phyloP scores from a whole-genome alignment of 108 stramenopile species.

The Aurantiochytrium sp. region DNA sequence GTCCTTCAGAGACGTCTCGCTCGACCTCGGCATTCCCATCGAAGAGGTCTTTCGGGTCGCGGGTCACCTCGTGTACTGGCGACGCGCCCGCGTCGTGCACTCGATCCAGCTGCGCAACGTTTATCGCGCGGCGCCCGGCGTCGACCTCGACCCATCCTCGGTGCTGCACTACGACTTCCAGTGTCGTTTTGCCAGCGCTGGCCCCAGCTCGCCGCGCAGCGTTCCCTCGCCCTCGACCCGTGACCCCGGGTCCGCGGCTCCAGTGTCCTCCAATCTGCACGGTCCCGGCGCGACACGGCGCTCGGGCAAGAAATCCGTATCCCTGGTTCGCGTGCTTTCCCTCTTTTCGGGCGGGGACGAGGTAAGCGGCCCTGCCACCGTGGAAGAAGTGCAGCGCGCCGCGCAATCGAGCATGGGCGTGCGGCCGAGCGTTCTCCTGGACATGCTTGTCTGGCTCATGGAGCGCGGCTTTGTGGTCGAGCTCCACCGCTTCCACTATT shows the following conservation, averaged over 20 bases:
- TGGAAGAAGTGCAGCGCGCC: too few species aligned
- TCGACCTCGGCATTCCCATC: constrained; percentile 1
- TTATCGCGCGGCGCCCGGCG: background rate
- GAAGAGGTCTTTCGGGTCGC: background rate
- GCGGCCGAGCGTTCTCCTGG: background rate
- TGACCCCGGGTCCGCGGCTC: background rate
- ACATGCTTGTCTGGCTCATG: background rate
- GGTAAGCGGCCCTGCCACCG: too few species aligned
- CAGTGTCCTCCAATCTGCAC: background rate
- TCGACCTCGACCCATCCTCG: background rate
- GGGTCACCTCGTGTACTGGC: constrained; percentile 9
- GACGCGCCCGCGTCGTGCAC: background rate
- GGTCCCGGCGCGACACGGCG: too few species aligned
- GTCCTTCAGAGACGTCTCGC: background rate
- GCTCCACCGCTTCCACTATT: background rate
- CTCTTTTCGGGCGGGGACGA: too few species aligned
- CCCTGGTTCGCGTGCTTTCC: too few species aligned
- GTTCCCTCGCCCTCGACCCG: too few species aligned
- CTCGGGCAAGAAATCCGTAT: too few species aligned
- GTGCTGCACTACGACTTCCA: background rate
- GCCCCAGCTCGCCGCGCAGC: too few species aligned
- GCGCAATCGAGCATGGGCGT: too few species aligned
- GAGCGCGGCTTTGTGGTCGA: background rate
- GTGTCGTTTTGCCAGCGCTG: background rate
- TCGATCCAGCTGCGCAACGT: background rate